Base-by-base conservation (phyloP, 345 rosid species). In the Pseudoturritis turrita region DNA sequence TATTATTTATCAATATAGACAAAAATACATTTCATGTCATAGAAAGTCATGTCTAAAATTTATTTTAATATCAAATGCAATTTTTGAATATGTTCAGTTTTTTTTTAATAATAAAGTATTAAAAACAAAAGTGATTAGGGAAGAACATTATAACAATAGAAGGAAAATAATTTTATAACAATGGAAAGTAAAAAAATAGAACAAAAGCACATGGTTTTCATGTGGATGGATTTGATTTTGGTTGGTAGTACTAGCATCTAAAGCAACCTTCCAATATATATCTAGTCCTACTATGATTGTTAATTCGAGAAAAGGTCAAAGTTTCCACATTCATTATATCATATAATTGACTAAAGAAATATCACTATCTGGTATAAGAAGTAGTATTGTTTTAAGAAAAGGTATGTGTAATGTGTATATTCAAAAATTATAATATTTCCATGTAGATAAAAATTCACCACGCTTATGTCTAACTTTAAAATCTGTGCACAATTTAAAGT, bases 141-240 rank as follows among this genome's bases (percentile, higher is more conserved):
- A 23, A 23, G 2, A 22, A 11, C 23, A 22, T 12, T 51, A 18
- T 10, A 47, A 25, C 28, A n/a, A 3, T 9, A 33, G 8, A 64
- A 47, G 5, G 5, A 7, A 7, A 64, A n/a, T 10, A 66, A n/a
- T 39, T 13, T 47, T 7, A 47, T 15, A 39, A 31, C 13, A 19
- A 2, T 44, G 61, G 62, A 67, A 49, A 53, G 73, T 59, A 25
- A 26, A 29, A 58, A 7, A 25, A 58, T 5, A 51, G 39, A 60
- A 67, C 15, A 59, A 60, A 74, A 61, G 33, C 62, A 52, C 78
- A 68, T 75, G 78, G 31, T 60, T 60, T 60, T 31, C 15, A 67
- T 75, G 63, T 61, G 49, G 43, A 60, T 61, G 55, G 33, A 18
- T 14, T 51, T 68, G 14, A 51, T 60, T 33, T 52, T 75, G 64